These are phyloP conservation scores for Cryptococcus neoformans DNA, from an alignment of 1,284 basidiomycete species.

Conservation along the genomic window DNA sequence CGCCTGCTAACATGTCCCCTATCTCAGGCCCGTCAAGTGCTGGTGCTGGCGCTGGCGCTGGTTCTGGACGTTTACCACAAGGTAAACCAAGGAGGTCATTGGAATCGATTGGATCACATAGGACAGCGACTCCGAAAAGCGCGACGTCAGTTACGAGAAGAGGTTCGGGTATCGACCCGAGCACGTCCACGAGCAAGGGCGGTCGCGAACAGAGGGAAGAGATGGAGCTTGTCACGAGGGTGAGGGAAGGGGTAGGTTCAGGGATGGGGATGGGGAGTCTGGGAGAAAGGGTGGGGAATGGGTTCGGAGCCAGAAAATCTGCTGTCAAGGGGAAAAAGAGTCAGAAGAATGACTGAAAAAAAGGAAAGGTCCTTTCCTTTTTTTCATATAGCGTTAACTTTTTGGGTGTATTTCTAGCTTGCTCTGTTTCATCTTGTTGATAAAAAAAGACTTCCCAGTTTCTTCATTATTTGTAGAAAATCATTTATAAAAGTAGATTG, in stretches of 20 bases:
- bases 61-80: no score
- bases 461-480: not conserved
- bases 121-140: not conserved
- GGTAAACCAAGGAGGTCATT: not conserved
- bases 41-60: no score
- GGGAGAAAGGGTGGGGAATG: not conserved
- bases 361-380: no score
- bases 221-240: slow-evolving; percentile 13
- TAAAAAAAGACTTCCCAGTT: no score
- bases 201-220: slow-evolving; percentile 1
- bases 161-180: not conserved
- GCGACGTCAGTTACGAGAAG: not conserved
- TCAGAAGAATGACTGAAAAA: slow-evolving; percentile 10
- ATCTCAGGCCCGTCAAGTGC: no score
- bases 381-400: no score
- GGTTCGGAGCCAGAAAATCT: not conserved
- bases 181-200: not conserved
- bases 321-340: slow-evolving; percentile 4
- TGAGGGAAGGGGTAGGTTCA: slow-evolving; percentile 5
- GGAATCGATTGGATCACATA: not conserved
- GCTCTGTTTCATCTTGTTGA: not conserved
- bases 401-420: no score
- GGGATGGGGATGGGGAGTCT: not conserved
- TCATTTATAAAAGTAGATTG: not conserved
- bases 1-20: slow-evolving; percentile 13